Evolutionary conservation across 345 rosid species (phyloP).

Genomic region (Ceriops zippeliana): DNA sequence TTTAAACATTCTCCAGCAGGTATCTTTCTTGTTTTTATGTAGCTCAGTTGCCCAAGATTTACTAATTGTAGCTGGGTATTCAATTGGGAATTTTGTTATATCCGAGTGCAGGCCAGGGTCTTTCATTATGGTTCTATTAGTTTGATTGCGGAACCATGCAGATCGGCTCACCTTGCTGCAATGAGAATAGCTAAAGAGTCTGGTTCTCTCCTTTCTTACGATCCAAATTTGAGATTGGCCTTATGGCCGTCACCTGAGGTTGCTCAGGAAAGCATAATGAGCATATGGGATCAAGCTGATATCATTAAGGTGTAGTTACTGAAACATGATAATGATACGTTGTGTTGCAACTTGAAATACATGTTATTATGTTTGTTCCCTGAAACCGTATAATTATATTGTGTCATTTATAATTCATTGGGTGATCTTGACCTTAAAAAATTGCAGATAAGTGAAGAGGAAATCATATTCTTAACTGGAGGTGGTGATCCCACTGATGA

Average conservation of each 20-base stretch:
- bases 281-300: slow-evolving; percentile 90
- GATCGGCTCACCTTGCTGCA: slow-evolving; percentile 88
- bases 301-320: slow-evolving; percentile 61
- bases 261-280: slow-evolving; percentile 79
- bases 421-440: background rate
- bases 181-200: slow-evolving; percentile 68
- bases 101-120: slow-evolving; percentile 62
- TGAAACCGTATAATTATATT: too few relatives aligned
- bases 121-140: slow-evolving; percentile 97
- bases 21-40: slow-evolving; percentile 17
- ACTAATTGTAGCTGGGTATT: slow-evolving; percentile 10
- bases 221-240: slow-evolving; percentile 86
- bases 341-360: too few relatives aligned
- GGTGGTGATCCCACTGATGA: slow-evolving; percentile 34
- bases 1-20: slow-evolving; percentile 64
- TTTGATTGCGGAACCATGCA: slow-evolving; percentile 93
- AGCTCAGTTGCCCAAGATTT: background rate
- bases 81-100: slow-evolving; percentile 4
- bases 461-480: slow-evolving; percentile 60
- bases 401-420: background rate
- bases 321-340: background rate
- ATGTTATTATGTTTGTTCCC: too few relatives aligned
- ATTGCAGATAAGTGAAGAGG: slow-evolving; percentile 87
- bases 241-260: slow-evolving; percentile 89
- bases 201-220: slow-evolving; percentile 86